Percentiles rank a stretch among this genome's conserved stretches.
Conservation (phyloP, 768 basidiomycete genomes). For the Rhizopogon sp. region DNA sequence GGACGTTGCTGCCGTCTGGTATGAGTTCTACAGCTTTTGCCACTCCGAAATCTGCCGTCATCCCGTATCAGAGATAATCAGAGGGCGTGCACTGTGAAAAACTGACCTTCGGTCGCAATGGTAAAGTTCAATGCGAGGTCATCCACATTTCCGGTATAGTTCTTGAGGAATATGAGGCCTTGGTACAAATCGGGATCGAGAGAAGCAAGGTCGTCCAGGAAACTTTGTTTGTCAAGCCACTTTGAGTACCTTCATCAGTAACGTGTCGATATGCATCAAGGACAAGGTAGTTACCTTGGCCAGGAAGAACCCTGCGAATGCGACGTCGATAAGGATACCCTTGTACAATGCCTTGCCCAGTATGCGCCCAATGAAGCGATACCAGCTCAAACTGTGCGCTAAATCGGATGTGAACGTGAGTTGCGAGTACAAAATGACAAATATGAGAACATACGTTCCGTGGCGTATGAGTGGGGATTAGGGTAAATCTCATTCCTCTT, state of each 20-base stretch:
- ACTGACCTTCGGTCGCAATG: slow-evolving; percentile 75
- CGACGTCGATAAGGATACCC: slow-evolving; percentile 91
- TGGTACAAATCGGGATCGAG: slow-evolving; percentile 91
- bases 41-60: slow-evolving; percentile 71
- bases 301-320: slow-evolving; percentile 94
- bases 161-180: slow-evolving; percentile 89
- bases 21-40: slow-evolving; percentile 74
- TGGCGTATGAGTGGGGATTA: slow-evolving; percentile 88
- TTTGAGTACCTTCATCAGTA: slow-evolving; percentile 20
- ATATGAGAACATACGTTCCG: slow-evolving; percentile 56
- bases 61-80: neutral
- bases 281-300: slow-evolving; percentile 51
- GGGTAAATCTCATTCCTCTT: slow-evolving; percentile 94
- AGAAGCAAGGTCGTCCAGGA: slow-evolving; percentile 88
- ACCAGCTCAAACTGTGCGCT: slow-evolving; percentile 90
- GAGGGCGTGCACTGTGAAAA: neutral
- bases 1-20: slow-evolving; percentile 72
- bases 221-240: slow-evolving; percentile 92
- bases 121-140: slow-evolving; percentile 91
- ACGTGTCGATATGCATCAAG: neutral
- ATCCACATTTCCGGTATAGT: slow-evolving; percentile 80
- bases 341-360: slow-evolving; percentile 97
- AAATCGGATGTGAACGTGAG: slow-evolving; percentile 1
- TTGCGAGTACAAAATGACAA: neutral
- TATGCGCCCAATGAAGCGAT: slow-evolving; percentile 87